These are phyloP conservation scores for Sarocladiaceae sp. DNA, from an alignment of 2,329 filamentous ascomycete genomes.

Conservation along the genomic window DNA sequence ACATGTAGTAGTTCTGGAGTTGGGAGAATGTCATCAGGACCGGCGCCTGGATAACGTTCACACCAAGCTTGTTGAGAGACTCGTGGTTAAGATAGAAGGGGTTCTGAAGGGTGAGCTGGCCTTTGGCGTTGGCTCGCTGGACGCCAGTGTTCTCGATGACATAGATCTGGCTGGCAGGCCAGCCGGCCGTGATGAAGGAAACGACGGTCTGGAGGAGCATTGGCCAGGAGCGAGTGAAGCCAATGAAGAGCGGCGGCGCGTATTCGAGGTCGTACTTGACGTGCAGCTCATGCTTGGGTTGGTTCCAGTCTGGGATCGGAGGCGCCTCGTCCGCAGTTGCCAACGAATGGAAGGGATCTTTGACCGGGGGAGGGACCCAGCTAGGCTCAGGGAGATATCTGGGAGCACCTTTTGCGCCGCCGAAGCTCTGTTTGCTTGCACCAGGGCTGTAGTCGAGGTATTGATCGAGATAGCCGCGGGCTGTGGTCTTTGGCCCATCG, in stretches of 20 bases:
- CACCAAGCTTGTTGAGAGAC: conserved; percentile 42
- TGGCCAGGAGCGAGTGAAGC: conserved; percentile 41
- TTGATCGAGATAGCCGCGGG: conserved; percentile 9
- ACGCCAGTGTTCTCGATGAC: conserved; percentile 55
- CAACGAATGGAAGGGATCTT: conserved; percentile 37
- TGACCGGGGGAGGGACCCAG: conserved; percentile 29
- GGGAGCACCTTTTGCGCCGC: conserved; percentile 16
- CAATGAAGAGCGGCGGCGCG: conserved; percentile 47
- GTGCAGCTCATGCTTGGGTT: conserved; percentile 29
- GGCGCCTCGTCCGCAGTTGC: conserved; percentile 27
- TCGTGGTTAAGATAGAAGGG: conserved; percentile 51
- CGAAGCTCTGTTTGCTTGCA: conserved; percentile 7
- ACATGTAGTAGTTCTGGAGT: conserved; percentile 48
- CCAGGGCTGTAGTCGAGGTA: conserved; percentile 6
- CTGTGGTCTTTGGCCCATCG: conserved; percentile 2
- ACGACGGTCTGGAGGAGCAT: conserved; percentile 12
- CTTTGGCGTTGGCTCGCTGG: conserved; percentile 44
- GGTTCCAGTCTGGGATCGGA: conserved; percentile 38
- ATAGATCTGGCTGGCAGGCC: conserved; percentile 50
- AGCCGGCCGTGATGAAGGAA: conserved; percentile 52
- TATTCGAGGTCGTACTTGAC: conserved; percentile 30
- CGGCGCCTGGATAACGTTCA: conserved; percentile 43
- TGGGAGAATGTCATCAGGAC: conserved; percentile 49
- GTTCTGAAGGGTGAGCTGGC: conserved; percentile 44
- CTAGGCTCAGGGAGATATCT: conserved; percentile 26